These are phyloP conservation scores for Peronospora belbahrii DNA, from an alignment of 352 stramenopile genomes.

Conservation along the genomic window DNA sequence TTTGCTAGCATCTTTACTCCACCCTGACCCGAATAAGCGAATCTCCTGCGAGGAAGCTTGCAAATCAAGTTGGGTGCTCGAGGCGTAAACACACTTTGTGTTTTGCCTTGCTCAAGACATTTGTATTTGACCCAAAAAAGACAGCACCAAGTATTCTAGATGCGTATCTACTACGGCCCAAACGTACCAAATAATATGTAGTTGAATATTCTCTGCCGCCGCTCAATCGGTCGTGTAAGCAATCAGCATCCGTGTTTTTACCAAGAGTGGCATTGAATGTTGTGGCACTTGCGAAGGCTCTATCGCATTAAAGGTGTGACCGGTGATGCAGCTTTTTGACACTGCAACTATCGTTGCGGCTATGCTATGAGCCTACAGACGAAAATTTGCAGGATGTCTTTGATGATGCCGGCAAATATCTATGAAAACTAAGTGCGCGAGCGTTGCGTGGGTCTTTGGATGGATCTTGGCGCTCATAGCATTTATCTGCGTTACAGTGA, in stretches of 20 bases:
- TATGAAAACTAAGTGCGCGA: too few relatives aligned
- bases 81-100: slow-evolving; percentile 20
- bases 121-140: slow-evolving; percentile 21
- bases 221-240: too few relatives aligned
- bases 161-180: slow-evolving; percentile 17
- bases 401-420: too few relatives aligned
- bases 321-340: too few relatives aligned
- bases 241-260: not conserved
- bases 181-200: slow-evolving; percentile 40
- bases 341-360: too few relatives aligned
- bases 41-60: slow-evolving; percentile 78
- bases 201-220: slow-evolving; percentile 20
- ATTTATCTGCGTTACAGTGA: too few relatives aligned
- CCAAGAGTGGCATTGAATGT: not conserved
- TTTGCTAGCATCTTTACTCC: slow-evolving; percentile 70
- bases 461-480: too few relatives aligned
- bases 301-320: too few relatives aligned
- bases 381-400: too few relatives aligned
- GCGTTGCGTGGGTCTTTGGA: too few relatives aligned
- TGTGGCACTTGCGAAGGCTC: slow-evolving; percentile 9
- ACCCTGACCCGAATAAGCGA: slow-evolving; percentile 74
- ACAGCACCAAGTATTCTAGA: slow-evolving; percentile 34
- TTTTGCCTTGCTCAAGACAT: slow-evolving; percentile 5
- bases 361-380: too few relatives aligned
- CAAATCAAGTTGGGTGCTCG: slow-evolving; percentile 62